Conservation (phyloP, 345 rosid species). For the Noccaea bulbosa region DNA sequence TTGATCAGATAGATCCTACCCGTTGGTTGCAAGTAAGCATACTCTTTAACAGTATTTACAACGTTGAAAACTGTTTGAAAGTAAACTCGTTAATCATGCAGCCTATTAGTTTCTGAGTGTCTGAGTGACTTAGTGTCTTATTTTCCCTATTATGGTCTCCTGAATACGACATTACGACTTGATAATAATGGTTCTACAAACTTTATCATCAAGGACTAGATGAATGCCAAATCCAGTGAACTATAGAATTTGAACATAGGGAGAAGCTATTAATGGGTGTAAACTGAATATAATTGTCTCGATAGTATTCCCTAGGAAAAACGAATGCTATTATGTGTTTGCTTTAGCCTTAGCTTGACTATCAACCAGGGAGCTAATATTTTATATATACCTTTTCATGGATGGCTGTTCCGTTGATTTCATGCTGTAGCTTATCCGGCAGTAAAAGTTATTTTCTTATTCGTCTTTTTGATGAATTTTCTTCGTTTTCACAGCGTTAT, state of each 20-base stretch:
- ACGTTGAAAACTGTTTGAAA: background rate
- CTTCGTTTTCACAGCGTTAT: slow-evolving; percentile 69
- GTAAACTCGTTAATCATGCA: background rate
- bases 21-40: slow-evolving; percentile 96
- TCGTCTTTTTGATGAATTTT: slow-evolving; percentile 7
- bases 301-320: slow-evolving; percentile 5
- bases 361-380: background rate
- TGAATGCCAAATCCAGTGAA: slow-evolving; percentile 6
- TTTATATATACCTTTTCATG: background rate
- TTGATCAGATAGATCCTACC: slow-evolving; percentile 78
- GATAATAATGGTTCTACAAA: background rate
- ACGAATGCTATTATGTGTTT: slow-evolving; percentile 10
- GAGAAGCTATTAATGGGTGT: slow-evolving; percentile 16
- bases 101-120: background rate
- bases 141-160: background rate
- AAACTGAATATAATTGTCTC: slow-evolving; percentile 4
- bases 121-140: background rate
- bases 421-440: background rate
- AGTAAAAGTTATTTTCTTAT: slow-evolving; percentile 4
- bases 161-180: background rate
- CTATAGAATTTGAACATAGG: slow-evolving; percentile 3
- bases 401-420: slow-evolving; percentile 20
- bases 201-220: slow-evolving; percentile 5
- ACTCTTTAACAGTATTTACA: slow-evolving; percentile 13
- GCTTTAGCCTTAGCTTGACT: slow-evolving; percentile 16